Conservation (phyloP, 202 grass and related monocot genomes). For the Digitaria exilis region DNA sequence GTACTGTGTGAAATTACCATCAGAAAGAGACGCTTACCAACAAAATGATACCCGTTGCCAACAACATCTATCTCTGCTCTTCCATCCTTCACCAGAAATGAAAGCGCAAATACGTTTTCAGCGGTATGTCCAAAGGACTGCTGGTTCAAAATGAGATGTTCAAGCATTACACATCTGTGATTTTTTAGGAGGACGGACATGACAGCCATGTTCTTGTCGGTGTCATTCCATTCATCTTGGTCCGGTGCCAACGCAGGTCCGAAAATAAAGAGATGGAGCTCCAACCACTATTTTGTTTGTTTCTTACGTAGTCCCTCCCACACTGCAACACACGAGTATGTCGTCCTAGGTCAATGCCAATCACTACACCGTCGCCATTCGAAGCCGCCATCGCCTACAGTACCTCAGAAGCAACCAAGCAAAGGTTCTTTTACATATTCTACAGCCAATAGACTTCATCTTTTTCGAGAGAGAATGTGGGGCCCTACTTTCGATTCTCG, state of each 20-base stretch:
- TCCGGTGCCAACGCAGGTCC: constrained; percentile 40
- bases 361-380: too few species aligned
- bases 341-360: too few species aligned
- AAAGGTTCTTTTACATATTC: too few species aligned
- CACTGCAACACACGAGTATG: too few species aligned
- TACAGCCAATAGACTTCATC: too few species aligned
- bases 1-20: background rate
- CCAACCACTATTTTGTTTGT: too few species aligned
- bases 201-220: constrained; percentile 40
- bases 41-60: constrained; percentile 43
- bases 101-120: constrained; percentile 65
- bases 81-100: constrained; percentile 67
- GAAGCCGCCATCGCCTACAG: too few species aligned
- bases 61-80: constrained; percentile 46
- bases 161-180: constrained; percentile 34
- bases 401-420: too few species aligned
- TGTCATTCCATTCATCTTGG: constrained; percentile 44
- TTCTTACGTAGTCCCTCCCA: too few species aligned
- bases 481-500: too few species aligned
- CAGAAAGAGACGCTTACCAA: constrained; percentile 29
- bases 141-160: constrained; percentile 52
- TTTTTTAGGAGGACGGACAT: constrained; percentile 50
- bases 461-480: too few species aligned
- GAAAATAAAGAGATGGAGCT: background rate
- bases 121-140: constrained; percentile 58